These are phyloP conservation scores for Lactarius hengduanensis DNA, from an alignment of 768 basidiomycete genomes.

Conservation along the genomic window DNA sequence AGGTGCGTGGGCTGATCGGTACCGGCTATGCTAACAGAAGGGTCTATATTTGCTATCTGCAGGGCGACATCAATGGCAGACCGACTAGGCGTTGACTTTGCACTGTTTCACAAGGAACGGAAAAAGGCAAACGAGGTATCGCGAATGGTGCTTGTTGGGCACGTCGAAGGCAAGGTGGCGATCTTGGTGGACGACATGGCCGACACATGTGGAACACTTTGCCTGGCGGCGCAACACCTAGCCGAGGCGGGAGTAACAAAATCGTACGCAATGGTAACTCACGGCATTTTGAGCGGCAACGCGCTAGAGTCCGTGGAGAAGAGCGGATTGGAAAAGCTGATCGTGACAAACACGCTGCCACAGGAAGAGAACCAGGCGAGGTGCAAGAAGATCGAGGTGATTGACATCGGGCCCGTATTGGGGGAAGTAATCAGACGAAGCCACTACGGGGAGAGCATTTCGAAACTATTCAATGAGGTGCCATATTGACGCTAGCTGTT, in stretches of 20 bases:
- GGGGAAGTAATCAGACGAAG: conserved; percentile 95
- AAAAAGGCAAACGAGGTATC: conserved; percentile 95
- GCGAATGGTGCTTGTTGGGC: conserved; percentile 93
- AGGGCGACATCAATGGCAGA: conserved; percentile 98
- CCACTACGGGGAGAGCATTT: conserved; percentile 95
- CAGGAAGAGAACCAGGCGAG: conserved; percentile 71
- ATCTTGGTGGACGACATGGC: conserved; percentile 99
- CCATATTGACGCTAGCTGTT: conserved; percentile 56
- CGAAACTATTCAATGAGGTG: conserved; percentile 85
- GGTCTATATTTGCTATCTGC: conserved; percentile 15
- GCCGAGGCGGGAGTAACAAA: conserved; percentile 83
- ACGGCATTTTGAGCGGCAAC: conserved; percentile 91
- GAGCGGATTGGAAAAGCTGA: conserved; percentile 85
- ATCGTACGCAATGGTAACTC: conserved; percentile 92
- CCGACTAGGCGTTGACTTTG: conserved; percentile 94
- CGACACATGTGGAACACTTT: conserved; percentile 92
- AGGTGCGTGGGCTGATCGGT: conserved; percentile 48
- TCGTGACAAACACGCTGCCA: conserved; percentile 98
- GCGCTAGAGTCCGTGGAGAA: conserved; percentile 72
- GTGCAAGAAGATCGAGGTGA: conserved; percentile 84
- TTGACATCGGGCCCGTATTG: conserved; percentile 92
- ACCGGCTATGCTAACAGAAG: neutral
- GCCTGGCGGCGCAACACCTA: conserved; percentile 86
- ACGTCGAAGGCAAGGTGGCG: conserved; percentile 88
- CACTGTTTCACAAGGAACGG: conserved; percentile 98